Conservation (phyloP, 75 land plant genomes). For the Selaginella tamariscina region DNA sequence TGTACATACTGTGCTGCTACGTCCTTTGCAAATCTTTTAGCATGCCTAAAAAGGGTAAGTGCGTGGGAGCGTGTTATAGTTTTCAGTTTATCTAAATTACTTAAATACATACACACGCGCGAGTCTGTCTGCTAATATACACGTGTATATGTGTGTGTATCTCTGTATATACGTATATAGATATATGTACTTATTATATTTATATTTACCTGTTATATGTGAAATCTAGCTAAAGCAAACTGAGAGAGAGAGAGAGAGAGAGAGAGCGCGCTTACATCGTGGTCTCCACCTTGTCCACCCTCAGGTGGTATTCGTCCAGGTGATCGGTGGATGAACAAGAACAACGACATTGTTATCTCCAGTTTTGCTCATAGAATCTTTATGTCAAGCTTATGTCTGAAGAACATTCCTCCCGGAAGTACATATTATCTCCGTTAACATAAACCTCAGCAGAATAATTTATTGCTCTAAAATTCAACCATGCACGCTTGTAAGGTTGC, state of each 20-base stretch:
- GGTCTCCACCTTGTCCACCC: constrained; percentile 99
- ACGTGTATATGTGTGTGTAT: too few relatives aligned
- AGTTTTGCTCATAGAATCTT: constrained; percentile 40
- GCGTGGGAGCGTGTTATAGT: too few relatives aligned
- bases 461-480: constrained; percentile 78
- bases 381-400: constrained; percentile 71
- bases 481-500: constrained; percentile 41
- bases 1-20: constrained; percentile 89
- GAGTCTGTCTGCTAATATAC: too few relatives aligned
- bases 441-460: constrained; percentile 86
- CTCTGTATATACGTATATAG: too few relatives aligned
- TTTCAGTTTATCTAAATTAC: too few relatives aligned
- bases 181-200: too few relatives aligned
- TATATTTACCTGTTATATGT: too few relatives aligned
- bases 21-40: constrained; percentile 49
- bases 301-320: constrained; percentile 81
- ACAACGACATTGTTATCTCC: constrained; percentile 75
- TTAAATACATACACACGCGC: too few relatives aligned
- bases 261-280: constrained; percentile 71
- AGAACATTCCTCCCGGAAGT: constrained; percentile 84
- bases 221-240: too few relatives aligned
- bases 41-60: not conserved
- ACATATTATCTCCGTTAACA: constrained; percentile 63
- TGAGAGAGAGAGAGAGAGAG: too few relatives aligned
- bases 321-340: constrained; percentile 92